These are phyloP conservation scores for Ambrosiella cleistominuta DNA, from an alignment of 2,329 filamentous ascomycete genomes.

Conservation along the genomic window DNA sequence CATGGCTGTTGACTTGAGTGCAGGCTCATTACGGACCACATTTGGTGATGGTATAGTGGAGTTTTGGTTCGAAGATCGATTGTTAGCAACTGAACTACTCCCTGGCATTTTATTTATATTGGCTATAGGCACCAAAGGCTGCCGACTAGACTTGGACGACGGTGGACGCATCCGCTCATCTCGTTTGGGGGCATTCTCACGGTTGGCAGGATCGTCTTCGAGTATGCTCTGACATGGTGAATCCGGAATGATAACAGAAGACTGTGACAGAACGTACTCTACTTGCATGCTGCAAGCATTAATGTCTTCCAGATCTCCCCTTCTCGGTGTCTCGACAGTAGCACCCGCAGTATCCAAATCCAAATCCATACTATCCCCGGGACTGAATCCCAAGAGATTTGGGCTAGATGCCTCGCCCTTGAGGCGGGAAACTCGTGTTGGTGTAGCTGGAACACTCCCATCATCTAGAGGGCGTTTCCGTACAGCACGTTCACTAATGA, in stretches of 20 bases:
- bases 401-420: constrained; percentile 4
- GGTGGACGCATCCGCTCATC: background rate
- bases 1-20: too few relatives aligned
- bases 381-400: constrained; percentile 2
- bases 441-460: background rate
- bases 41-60: too few relatives aligned
- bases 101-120: too few relatives aligned
- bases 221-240: constrained; percentile 2
- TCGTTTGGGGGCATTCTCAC: background rate
- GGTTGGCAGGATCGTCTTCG: background rate
- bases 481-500: constrained; percentile 6
- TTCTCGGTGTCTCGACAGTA: constrained; percentile 2
- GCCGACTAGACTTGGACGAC: background rate
- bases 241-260: constrained; percentile 7
- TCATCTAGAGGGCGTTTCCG: constrained; percentile 5
- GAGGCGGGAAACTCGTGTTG: constrained; percentile 2
- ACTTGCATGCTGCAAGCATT: constrained; percentile 8
- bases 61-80: too few relatives aligned
- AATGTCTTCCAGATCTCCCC: background rate
- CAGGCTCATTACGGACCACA: too few relatives aligned
- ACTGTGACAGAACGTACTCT: constrained; percentile 6
- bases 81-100: too few relatives aligned
- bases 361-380: constrained; percentile 6
- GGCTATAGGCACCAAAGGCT: background rate
- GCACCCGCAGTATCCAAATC: constrained; percentile 1